Base-by-base conservation (phyloP, 2,329 filamentous ascomycete genomes). In the Fusarium devonianum region DNA sequence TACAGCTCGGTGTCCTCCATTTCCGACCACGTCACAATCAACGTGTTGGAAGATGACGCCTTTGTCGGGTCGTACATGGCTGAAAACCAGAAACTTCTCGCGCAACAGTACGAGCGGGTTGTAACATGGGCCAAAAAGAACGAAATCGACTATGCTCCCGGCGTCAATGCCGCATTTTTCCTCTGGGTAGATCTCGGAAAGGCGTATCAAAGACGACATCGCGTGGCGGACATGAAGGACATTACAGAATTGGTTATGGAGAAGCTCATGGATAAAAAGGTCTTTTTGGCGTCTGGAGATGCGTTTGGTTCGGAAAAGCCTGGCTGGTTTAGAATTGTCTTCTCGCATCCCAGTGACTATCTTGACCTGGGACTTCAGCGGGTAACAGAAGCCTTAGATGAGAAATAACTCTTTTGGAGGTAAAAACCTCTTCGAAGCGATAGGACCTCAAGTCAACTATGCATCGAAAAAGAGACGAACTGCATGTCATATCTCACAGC, bases 161-260 rank as follows among this genome's bases (percentile, higher is more conserved):
- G 78, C 0, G 72, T 69, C 4, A 82, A 82, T 49, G 80, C 80
- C 0, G 80, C 74, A 0, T 82, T 83, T 59, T 84, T 83, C 58
- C 60, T 84, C 1, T 84, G 79, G 78, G 67, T 79, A 3, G 69
- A 83, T 56, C 67, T 84, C 2, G 69, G 72, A 2, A 58, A 61
- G 13, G 63, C 55, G 8, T 73, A 69, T 21, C 46, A 34, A 13
- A 39, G 44, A 28, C 52, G 49, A 1, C 59, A 65, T 26, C 26
- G 48, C 0, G 48, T 40, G 5, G 8, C 40, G 11, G 56, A 58
- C 3, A 22, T 32, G 2, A 40, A 53, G 11, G 59, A 69, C 26
- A 22, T 71, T 5, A 66, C 66, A 6, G 36, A 62, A 13, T 36
- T 52, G 4, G 53, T 73, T 2, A 66, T 65, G 46, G 30, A 68